Base-by-base conservation (phyloP, 2,329 filamentous ascomycete genomes). In the Knoxdaviesia capensis region DNA sequence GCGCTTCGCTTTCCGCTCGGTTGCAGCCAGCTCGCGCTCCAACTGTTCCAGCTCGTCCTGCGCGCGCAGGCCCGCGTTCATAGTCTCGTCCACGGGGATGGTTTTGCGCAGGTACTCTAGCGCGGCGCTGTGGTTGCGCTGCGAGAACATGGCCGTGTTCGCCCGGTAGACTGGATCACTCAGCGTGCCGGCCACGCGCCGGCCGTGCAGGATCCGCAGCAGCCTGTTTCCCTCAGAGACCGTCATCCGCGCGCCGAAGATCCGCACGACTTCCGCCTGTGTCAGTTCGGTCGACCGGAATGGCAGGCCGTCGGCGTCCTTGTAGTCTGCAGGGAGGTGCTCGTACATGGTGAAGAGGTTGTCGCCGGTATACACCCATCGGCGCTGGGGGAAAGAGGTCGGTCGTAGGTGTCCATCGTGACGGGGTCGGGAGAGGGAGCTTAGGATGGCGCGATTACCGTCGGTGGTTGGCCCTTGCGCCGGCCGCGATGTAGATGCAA, bases 181-280 rank as follows among this genome's bases (percentile, higher is more conserved):
- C 36, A 79, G 59, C 3, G 74, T 77, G 33, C 75, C 75, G 6
- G 74, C 72, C 28, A 80, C 71, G 36, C 75, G 63, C 34, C 73
- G 66, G 6, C 74, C 75, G 51, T 80, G 75, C 8, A 78, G 55
- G 40, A 78, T 69, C 41, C 62, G 60, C 40, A 79, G 55, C 37
- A 78, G 54, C 38, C 56, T 57, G 51, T 77, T 77, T 20, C 66
- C 74, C 5, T 54, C 50, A 4, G 50, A 48, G 1, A 60, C 52
- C 45, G 59, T 55, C 38, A 75, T 58, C 8, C 58, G 56, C 5
- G 60, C 50, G 1, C 71, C 69, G 46, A 78, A 76, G 34, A 76
- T 59, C 7, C 48, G 45, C 10, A 58, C 50, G 5, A 64, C 59
- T 49, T 77, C 68, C 6, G 53, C 51, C 11, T 63, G 55, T 3